Evolutionary conservation across 441 rosid genomes (phyloP).

Genomic region (Bruguiera hainesii): DNA sequence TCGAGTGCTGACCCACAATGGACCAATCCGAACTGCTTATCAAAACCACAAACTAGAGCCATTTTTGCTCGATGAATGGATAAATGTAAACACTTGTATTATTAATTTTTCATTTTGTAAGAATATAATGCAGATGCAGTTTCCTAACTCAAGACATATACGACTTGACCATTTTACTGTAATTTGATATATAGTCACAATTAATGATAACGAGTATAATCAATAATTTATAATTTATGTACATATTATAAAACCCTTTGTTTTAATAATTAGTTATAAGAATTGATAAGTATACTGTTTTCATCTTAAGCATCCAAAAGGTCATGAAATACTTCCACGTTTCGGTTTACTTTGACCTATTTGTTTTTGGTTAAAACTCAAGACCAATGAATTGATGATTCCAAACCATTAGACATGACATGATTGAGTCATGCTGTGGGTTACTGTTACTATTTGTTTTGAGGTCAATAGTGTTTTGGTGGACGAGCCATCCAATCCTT

Average conservation of each 20-base stretch:
- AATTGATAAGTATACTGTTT: background rate
- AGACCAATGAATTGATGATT: slow-evolving; percentile 3
- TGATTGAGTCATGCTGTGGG: background rate
- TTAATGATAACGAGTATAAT: too few species aligned
- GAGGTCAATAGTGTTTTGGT: slow-evolving; percentile 1
- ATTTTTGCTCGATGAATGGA: too few species aligned
- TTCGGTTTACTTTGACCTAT: slow-evolving; percentile 2
- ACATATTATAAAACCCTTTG: background rate
- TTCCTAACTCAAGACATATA: too few species aligned
- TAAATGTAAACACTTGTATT: too few species aligned
- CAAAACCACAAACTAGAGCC: too few species aligned
- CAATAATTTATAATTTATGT: too few species aligned
- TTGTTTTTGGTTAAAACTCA: background rate
- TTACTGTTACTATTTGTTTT: slow-evolving; percentile 7
- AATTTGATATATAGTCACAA: too few species aligned
- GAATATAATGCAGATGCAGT: too few species aligned
- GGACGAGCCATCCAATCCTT: background rate
- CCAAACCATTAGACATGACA: slow-evolving; percentile 23
- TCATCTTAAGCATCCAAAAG: background rate
- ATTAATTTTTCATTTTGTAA: too few species aligned
- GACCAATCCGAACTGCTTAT: slow-evolving; percentile 5
- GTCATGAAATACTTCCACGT: slow-evolving; percentile 19
- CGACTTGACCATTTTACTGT: too few species aligned
- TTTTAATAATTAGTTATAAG: background rate
- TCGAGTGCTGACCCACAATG: slow-evolving; percentile 1